Evolutionary conservation across 805 yeast genomes (phyloP), one percentile per base, ranked within the genome.

Genomic region (Schwanniomyces vanrijiae): DNA sequence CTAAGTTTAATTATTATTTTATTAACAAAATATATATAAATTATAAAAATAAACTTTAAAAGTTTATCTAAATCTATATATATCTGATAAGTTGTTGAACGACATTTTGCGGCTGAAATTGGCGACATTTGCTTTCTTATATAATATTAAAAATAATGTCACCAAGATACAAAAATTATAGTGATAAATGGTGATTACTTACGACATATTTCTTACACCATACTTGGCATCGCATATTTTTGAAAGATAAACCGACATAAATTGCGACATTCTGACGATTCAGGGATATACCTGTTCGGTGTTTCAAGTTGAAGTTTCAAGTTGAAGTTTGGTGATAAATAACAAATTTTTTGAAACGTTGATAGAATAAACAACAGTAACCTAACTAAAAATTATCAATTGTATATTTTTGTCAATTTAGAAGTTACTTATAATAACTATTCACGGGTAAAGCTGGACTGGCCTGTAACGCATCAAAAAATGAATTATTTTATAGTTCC

Each of bases 401-500:
- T 31, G 35, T 14, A 16, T 31, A 31, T 19, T 14, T 31, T 14
- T 14, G 19, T 14, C 10, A 16, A 26, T 18, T 31, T 31, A 7
- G 35, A 31, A 18, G 20, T 29, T 16, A 14, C 35, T 31, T 16
- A 31, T 31, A 31, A 6, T 20, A 31, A 26, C 29, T 8, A 7
- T 14, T 31, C 3, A 31, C 35, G 35, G 35, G 35, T 31, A 16
- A 31, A 31, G 35, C 35, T 31, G 35, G 35, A 31, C 35, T 31
- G 16, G 4, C 35, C 35, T 31, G 35, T 4, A 16, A 14, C 35
- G 16, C 19, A 14, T 14, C 21, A 20, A 25, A 11, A 20, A 11
- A 70, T 71, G 76, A 69, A 67, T 49, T 71, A 64, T 53, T 70
- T 60, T 40, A 60, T 68, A 14, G 76, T 71, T 1, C 75, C 75